Conservation (phyloP, 768 basidiomycete species). For the Astraeus odoratus region DNA sequence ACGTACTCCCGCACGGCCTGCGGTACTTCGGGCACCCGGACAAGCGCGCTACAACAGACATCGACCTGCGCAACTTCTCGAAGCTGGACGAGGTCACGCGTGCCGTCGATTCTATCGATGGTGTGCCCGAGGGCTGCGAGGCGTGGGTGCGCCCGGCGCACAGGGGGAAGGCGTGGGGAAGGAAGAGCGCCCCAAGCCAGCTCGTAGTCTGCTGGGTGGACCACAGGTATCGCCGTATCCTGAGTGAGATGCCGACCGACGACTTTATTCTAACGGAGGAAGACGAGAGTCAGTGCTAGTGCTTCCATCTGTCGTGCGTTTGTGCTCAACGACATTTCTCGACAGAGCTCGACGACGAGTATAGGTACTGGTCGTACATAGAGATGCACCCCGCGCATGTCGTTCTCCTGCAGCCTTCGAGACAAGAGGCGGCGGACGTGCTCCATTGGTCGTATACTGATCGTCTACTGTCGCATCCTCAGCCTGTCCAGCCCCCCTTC, state of each 20-base stretch:
- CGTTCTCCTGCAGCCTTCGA: slow-evolving; percentile 46
- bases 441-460: slow-evolving; percentile 82
- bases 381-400: slow-evolving; percentile 73
- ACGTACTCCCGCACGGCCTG: slow-evolving; percentile 65
- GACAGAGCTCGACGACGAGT: slow-evolving; percentile 66
- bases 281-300: slow-evolving; percentile 35
- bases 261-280: slow-evolving; percentile 19
- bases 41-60: slow-evolving; percentile 59
- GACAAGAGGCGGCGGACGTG: slow-evolving; percentile 64
- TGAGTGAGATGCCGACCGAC: slow-evolving; percentile 36
- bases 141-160: slow-evolving; percentile 48
- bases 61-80: slow-evolving; percentile 50
- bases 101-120: slow-evolving; percentile 20
- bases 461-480: slow-evolving; percentile 57
- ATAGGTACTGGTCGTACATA: slow-evolving; percentile 77
- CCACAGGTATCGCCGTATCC: slow-evolving; percentile 50
- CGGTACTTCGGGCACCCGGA: slow-evolving; percentile 66
- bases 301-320: neutral
- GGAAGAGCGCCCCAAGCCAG: slow-evolving; percentile 23
- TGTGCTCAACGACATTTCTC: neutral
- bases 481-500: slow-evolving; percentile 58
- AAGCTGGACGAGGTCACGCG: slow-evolving; percentile 39
- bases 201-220: slow-evolving; percentile 57
- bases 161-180: slow-evolving; percentile 23
- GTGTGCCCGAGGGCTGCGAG: slow-evolving; percentile 43